Conservation (phyloP, 176 grass and related monocot genomes). For the Juncus effusus region DNA sequence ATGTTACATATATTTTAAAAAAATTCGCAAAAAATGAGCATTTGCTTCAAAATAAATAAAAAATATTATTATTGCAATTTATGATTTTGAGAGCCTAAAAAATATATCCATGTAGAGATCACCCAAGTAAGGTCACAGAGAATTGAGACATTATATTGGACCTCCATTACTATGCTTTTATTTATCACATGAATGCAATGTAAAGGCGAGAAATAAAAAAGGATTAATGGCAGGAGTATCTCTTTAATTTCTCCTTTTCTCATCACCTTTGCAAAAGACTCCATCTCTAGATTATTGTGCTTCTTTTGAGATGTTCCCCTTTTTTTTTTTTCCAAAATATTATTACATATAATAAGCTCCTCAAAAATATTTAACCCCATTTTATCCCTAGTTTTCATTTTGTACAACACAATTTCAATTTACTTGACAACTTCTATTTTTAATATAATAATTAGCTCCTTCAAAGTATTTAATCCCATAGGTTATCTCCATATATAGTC, state of each 20-base stretch:
- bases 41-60: too few relatives aligned
- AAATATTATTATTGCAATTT: too few relatives aligned
- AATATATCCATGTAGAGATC: too few relatives aligned
- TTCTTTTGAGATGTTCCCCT: conserved; percentile 8
- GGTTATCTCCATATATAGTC: too few relatives aligned
- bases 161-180: conserved; percentile 1
- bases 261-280: conserved; percentile 23
- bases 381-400: background rate
- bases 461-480: too few relatives aligned
- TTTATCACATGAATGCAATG: conserved; percentile 30
- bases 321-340: conserved; percentile 9
- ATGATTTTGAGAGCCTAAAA: too few relatives aligned
- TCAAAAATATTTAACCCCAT: too few relatives aligned
- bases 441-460: too few relatives aligned
- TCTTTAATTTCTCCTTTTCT: conserved; percentile 18
- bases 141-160: too few relatives aligned
- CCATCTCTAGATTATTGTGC: conserved; percentile 9
- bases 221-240: conserved; percentile 28
- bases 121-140: too few relatives aligned
- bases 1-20: too few relatives aligned
- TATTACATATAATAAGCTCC: background rate
- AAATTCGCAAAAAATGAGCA: too few relatives aligned
- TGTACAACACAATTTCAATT: background rate
- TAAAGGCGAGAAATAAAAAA: conserved; percentile 13
- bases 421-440: background rate